Evolutionary conservation across 2,329 filamentous ascomycete genomes (phyloP).

Genomic region (Cladophialophora chaetospira): DNA sequence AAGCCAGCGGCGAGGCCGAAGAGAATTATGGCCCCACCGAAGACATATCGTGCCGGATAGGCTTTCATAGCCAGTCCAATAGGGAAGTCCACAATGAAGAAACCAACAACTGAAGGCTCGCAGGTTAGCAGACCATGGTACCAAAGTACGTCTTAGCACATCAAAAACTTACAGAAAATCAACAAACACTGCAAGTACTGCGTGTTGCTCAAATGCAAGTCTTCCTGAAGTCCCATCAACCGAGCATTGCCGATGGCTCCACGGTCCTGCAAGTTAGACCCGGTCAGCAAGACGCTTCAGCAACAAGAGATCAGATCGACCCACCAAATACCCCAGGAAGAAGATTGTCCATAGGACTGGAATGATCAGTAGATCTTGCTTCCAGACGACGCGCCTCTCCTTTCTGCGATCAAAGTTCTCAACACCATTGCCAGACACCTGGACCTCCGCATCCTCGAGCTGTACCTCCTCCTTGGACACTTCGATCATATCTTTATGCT

Average conservation of each 20-base stretch:
- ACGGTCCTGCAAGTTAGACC: conserved; percentile 4
- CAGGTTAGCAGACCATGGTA: background rate
- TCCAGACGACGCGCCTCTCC: too few species aligned
- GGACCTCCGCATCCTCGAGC: background rate
- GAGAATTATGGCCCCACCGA: background rate
- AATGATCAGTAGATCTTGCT: too few species aligned
- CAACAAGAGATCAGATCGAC: too few species aligned
- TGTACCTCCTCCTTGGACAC: background rate
- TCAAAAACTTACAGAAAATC: conserved; percentile 1
- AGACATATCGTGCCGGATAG: background rate
- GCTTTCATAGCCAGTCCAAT: background rate
- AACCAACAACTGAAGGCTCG: background rate
- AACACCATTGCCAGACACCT: background rate
- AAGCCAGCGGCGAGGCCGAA: background rate
- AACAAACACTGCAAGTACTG: background rate
- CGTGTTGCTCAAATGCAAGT: background rate
- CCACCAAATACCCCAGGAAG: too few species aligned
- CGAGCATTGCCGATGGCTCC: background rate
- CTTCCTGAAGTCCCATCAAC: background rate
- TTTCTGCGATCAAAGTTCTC: too few species aligned
- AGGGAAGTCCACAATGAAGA: background rate
- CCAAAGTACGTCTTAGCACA: background rate
- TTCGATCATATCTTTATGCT: background rate
- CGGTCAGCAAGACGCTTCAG: too few species aligned
- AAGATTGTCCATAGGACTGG: too few species aligned